Evolutionary conservation across 2,329 filamentous ascomycete species (phyloP), one percentile per base, ranked within the genome.

Genomic region (Aspergillus vadensis): DNA sequence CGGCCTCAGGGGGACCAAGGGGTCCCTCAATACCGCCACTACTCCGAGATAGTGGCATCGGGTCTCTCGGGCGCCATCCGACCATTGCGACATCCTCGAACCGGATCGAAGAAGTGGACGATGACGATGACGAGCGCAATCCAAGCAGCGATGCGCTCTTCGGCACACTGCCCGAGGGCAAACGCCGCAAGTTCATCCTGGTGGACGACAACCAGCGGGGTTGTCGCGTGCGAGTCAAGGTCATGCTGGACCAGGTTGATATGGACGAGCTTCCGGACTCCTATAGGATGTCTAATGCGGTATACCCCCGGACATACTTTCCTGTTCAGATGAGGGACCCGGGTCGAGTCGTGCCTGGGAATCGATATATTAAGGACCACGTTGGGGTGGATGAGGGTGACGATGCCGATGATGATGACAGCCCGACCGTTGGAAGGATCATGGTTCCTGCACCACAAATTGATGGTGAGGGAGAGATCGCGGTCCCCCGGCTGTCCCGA

Each of bases 201-300:
- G 92, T 98, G 27, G 93, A 97, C 67, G 94, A 98, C 75, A 88
- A 87, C 55, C 90, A 92, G 63, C 89, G 91, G 38, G 90, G 89
- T 55, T 89, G 87, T 54, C 86, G 92, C 44, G 88, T 97, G 1
- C 88, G 94, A 15, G 93, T 98, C 49, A 90, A 93, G 63, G 93
- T 97, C 55, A 95, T 91, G 64, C 86, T 99, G n/a, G 92, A 97
- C 72, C 88, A 89, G 48, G 92, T 97, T 68, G 90, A 97, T 74
- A 96, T 95, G 80, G 90, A 93, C 71, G 94, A 98, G 77, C 96
- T 98, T 72, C 94, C 94, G 1, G 94, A 98, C 76, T 95, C 91
- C 15, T 97, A 97, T 80, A 91, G 94, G 67, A 92, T 92, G 78
- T 87, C 86, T 58, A 94, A 94, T 69, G 92, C 91, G 9, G 93